phyloP scores from a whole-genome alignment of 148 eudicot species.

The Persicaria tinctoria region DNA sequence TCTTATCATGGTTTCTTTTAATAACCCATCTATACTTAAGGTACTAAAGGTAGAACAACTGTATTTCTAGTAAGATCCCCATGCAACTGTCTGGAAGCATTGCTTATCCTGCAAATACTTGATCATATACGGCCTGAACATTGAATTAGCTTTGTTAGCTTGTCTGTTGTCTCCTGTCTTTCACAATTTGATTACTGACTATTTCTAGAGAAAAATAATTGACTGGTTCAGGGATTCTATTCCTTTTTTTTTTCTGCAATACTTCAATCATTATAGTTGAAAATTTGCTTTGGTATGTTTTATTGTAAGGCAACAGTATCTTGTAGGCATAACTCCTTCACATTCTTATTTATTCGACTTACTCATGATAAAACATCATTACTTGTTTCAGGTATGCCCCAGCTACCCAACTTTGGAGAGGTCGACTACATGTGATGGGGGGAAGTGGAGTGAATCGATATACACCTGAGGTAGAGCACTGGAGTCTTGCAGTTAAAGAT shows the following conservation, averaged over 20 bases:
- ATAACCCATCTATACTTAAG: not conserved
- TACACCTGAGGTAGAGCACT: slow-evolving; percentile 80
- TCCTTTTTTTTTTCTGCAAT: not conserved
- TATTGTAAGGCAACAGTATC: not conserved
- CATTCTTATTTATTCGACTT: not conserved
- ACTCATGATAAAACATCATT: not conserved
- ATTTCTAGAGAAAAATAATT: not conserved
- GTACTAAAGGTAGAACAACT: not conserved
- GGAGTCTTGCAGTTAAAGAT: slow-evolving; percentile 95
- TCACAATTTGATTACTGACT: not conserved
- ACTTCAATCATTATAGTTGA: not conserved
- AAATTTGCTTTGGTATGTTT: not conserved
- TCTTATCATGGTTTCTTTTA: not conserved
- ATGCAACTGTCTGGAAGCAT: not conserved
- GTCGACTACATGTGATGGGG: slow-evolving; percentile 98
- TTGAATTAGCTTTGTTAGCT: not conserved
- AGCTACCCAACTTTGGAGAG: slow-evolving; percentile 96
- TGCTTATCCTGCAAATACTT: not conserved
- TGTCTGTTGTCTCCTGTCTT: not conserved
- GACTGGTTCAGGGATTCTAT: not conserved
- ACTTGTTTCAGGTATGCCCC: slow-evolving; percentile 81
- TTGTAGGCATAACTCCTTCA: not conserved
- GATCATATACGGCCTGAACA: not conserved
- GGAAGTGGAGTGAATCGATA: slow-evolving; percentile 85
- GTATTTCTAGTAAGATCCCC: not conserved